Conservation (phyloP, 768 basidiomycete species). For the Russula ochroleuca region DNA sequence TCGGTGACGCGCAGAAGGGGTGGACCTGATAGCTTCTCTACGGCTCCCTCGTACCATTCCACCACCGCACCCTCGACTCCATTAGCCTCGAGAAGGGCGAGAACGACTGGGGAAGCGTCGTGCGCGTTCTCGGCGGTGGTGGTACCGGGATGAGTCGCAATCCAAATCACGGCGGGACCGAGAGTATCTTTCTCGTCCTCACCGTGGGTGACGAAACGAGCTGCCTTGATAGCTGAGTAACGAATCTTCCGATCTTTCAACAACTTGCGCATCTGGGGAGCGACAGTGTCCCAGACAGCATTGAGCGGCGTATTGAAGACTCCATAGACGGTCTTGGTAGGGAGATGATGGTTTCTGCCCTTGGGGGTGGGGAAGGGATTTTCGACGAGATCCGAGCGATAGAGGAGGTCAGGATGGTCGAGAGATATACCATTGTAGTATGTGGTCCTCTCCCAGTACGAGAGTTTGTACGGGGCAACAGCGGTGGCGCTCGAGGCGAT, state of each 20-base stretch:
- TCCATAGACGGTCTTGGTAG: conserved; percentile 19
- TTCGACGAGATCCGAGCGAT: conserved; percentile 11
- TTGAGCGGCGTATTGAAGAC: conserved; percentile 21
- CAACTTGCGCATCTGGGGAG: conserved; percentile 5
- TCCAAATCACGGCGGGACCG: conserved; percentile 31
- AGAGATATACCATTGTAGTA: neutral
- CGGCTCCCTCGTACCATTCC: conserved; percentile 3
- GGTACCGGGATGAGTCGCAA: conserved; percentile 25
- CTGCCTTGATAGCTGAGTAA: neutral
- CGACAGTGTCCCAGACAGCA: conserved; percentile 22
- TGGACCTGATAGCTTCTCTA: neutral
- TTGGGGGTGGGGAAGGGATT: conserved; percentile 16
- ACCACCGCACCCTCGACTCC: neutral
- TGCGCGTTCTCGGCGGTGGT: conserved; percentile 27
- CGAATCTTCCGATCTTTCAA: neutral
- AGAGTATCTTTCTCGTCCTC: conserved; percentile 21
- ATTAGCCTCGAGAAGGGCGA: conserved; percentile 11
- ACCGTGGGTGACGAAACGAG: conserved; percentile 5
- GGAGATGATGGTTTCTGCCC: conserved; percentile 2
- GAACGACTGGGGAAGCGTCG: conserved; percentile 27
- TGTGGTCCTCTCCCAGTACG: neutral
- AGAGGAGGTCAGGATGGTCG: conserved; percentile 9
- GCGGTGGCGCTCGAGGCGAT: too few relatives aligned
- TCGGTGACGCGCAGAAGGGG: neutral
- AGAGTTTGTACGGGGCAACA: neutral